These are phyloP conservation scores for Suillus paluster DNA, from an alignment of 768 basidiomycete genomes.

Conservation along the genomic window DNA sequence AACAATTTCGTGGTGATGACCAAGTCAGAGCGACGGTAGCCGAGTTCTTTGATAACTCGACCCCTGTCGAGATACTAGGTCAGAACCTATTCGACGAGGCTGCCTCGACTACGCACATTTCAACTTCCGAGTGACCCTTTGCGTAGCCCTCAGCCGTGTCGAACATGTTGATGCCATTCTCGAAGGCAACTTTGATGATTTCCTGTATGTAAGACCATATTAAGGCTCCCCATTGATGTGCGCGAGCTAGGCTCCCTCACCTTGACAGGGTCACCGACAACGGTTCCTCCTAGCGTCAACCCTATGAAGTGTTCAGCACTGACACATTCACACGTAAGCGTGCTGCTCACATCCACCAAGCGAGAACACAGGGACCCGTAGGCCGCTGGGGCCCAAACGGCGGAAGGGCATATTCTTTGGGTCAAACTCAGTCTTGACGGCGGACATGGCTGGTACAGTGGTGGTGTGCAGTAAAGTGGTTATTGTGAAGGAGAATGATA, in stretches of 20 bases:
- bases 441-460: slow-evolving; percentile 23
- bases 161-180: slow-evolving; percentile 56
- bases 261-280: slow-evolving; percentile 57
- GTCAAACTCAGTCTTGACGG: slow-evolving; percentile 37
- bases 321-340: background rate
- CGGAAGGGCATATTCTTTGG: slow-evolving; percentile 46
- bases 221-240: background rate
- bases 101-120: slow-evolving; percentile 45
- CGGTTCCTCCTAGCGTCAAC: slow-evolving; percentile 52
- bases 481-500: background rate
- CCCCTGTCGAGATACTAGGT: slow-evolving; percentile 36
- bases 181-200: slow-evolving; percentile 57
- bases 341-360: slow-evolving; percentile 50
- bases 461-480: slow-evolving; percentile 1
- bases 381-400: slow-evolving; percentile 48
- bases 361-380: slow-evolving; percentile 55
- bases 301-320: slow-evolving; percentile 23
- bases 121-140: slow-evolving; percentile 53
- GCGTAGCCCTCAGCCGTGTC: slow-evolving; percentile 52
- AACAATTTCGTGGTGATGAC: slow-evolving; percentile 62
- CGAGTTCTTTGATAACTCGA: slow-evolving; percentile 57
- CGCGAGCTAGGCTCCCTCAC: slow-evolving; percentile 16
- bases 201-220: slow-evolving; percentile 36
- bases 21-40: slow-evolving; percentile 51
- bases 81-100: background rate